Percentiles rank a stretch among this genome's conserved stretches.
Evolutionary conservation across 1,139 yeast species (phyloP).

Genomic region (Yamadazyma jaroonii): DNA sequence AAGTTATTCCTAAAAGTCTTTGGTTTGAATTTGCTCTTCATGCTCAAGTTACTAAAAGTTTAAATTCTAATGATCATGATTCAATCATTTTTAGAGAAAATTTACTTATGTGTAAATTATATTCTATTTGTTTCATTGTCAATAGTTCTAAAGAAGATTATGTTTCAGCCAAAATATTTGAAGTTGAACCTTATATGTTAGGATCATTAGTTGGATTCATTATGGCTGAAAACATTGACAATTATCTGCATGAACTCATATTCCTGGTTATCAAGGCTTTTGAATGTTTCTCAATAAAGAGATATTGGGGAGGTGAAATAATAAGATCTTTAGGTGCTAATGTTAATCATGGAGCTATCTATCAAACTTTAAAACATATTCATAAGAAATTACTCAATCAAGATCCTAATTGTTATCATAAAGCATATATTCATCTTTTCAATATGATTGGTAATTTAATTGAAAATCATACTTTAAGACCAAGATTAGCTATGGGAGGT

Average conservation of each 20-base stretch:
- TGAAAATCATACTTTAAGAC: constrained; percentile 50
- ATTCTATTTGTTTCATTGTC: constrained; percentile 57
- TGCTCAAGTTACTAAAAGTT: constrained; percentile 70
- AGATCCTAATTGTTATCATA: constrained; percentile 36
- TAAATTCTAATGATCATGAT: constrained; percentile 55
- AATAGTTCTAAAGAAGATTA: constrained; percentile 52
- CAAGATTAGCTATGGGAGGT: constrained; percentile 60
- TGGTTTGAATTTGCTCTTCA: constrained; percentile 66
- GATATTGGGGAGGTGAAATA: constrained; percentile 74
- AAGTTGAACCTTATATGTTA: constrained; percentile 72
- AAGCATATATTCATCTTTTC: constrained; percentile 53
- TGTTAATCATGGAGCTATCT: constrained; percentile 79
- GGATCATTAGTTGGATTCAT: constrained; percentile 69
- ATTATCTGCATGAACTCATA: constrained; percentile 50
- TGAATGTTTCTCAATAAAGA: constrained; percentile 67
- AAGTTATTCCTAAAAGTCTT: constrained; percentile 55
- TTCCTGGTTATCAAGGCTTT: constrained; percentile 65
- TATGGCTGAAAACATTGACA: constrained; percentile 51
- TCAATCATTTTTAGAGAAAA: constrained; percentile 55
- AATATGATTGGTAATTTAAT: constrained; percentile 57
- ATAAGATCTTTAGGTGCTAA: constrained; percentile 86
- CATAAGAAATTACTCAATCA: constrained; percentile 44
- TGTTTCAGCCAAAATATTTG: constrained; percentile 65
- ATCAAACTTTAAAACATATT: constrained; percentile 66
- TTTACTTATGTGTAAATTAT: constrained; percentile 61